phyloP scores from a whole-genome alignment of 2,329 filamentous ascomycete species.

The Trichophyton schoenleinii region DNA sequence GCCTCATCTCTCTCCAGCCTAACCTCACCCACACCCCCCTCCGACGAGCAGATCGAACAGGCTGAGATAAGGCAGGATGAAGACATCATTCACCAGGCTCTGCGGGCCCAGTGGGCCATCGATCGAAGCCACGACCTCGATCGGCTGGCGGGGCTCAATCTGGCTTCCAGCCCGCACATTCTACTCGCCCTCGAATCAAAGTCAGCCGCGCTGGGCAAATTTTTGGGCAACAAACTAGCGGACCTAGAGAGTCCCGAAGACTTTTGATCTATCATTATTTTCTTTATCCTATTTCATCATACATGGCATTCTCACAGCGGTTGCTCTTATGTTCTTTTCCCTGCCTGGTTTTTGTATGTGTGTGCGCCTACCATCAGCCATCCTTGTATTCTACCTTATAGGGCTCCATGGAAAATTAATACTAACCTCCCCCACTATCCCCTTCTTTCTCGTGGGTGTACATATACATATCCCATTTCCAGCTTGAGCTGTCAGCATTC shows the following conservation, averaged over 20 bases:
- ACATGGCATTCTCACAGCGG: background rate
- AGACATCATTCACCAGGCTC: conserved; percentile 17
- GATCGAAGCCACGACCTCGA: conserved; percentile 29
- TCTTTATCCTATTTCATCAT: background rate
- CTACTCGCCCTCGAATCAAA: conserved; percentile 32
- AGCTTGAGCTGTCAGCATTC: too few relatives aligned
- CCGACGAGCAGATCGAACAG: background rate
- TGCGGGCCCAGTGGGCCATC: conserved; percentile 29
- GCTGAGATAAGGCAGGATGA: conserved; percentile 5
- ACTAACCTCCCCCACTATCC: background rate
- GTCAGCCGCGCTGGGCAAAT: conserved; percentile 30
- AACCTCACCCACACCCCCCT: background rate
- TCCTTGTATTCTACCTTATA: background rate
- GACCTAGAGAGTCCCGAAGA: conserved; percentile 33
- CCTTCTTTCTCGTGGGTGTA: background rate
- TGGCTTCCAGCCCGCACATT: conserved; percentile 27
- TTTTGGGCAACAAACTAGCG: conserved; percentile 28
- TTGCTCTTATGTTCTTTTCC: background rate
- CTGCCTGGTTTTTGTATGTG: background rate
- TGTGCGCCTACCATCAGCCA: background rate
- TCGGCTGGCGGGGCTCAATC: conserved; percentile 28
- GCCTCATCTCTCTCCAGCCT: conserved; percentile 4
- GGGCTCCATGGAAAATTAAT: background rate
- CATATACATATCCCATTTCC: background rate
- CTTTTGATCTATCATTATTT: conserved; percentile 19